Evolutionary conservation across 352 stramenopile genomes (phyloP).

Genomic region (Thalassiosira allenii): DNA sequence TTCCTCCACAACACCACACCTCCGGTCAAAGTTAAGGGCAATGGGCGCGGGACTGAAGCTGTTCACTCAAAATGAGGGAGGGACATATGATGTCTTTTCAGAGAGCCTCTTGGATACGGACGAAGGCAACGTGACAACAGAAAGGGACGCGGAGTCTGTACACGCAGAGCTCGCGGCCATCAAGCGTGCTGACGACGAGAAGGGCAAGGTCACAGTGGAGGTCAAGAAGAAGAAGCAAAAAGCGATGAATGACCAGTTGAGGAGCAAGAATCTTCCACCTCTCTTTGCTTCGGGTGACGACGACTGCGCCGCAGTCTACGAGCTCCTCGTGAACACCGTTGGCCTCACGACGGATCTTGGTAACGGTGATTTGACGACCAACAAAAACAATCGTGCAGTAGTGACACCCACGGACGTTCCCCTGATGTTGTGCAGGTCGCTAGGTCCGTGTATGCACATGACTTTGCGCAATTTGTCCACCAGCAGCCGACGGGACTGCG

Average conservation of each 20-base stretch:
- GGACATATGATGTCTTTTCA: conserved; percentile 40
- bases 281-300: conserved; percentile 58
- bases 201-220: conserved; percentile 34
- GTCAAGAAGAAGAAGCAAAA: conserved; percentile 37
- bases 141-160: conserved; percentile 14
- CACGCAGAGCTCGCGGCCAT: conserved; percentile 13
- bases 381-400: not conserved
- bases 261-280: conserved; percentile 21
- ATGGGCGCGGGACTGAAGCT: conserved; percentile 42
- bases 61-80: not conserved
- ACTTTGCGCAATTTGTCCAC: conserved; percentile 32
- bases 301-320: conserved; percentile 67
- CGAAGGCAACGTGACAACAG: no score
- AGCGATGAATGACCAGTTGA: not conserved
- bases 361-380: not conserved
- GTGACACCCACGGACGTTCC: conserved; percentile 35
- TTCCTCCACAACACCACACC: conserved; percentile 48
- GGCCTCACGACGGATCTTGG: conserved; percentile 32
- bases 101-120: conserved; percentile 33
- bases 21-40: conserved; percentile 39
- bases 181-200: not conserved
- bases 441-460: conserved; percentile 45
- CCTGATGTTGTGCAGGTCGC: conserved; percentile 58
- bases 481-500: conserved; percentile 36
- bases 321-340: conserved; percentile 67